Evolutionary conservation across 2,329 filamentous ascomycete genomes (phyloP), one percentile per base, ranked within the genome.

Genomic region (Orbilia brochopaga): DNA sequence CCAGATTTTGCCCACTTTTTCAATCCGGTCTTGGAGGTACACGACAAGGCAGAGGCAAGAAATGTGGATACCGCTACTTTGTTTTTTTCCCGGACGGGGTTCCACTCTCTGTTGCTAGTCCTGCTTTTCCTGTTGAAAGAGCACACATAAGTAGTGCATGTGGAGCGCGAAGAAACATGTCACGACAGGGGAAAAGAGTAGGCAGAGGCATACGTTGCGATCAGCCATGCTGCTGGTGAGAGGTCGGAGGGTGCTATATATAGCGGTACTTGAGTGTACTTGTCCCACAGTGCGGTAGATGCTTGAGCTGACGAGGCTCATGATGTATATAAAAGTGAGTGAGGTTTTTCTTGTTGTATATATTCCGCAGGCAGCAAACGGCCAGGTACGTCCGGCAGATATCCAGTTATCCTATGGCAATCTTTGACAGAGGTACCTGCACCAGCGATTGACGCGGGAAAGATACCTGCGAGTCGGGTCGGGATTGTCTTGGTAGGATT

Each of bases 1-100:
- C 66, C 66, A 70, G 66, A 64, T 70, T 70, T 70, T 54, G 53
- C 63, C 46, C 32, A 50, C 59, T 63, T 61, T 70, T 46, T 64
- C 44, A 48, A 48, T 51, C 53, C 59, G 15, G 52, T 59, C 44
- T 32, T 3, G 27, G 27, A 32, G 8, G 27, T 32, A 32, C 59
- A 63, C 66, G 57, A 48, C n/a, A 27, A 27, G 57, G 19, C 15
- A 24, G 27, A 13, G 57, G 17, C n/a, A 23, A 30, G 56, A 30
- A 44, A 24, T 63, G 53, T 55, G 63, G 50, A 61, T 61, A 56
- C 42, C 35, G 17, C 8, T 10, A 19, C 19, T 48, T 48, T n/a
- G n/a, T 48, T 48, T 5, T 42, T 52, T 60, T n/a, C 30, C 1
- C 30, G 35, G 51, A 46, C 37, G 59, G 57, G 54, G 66, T 59